These are phyloP conservation scores for Leptomonas pyrrhocoris DNA, from an alignment of 208 protist genomes.

Conservation along the genomic window DNA sequence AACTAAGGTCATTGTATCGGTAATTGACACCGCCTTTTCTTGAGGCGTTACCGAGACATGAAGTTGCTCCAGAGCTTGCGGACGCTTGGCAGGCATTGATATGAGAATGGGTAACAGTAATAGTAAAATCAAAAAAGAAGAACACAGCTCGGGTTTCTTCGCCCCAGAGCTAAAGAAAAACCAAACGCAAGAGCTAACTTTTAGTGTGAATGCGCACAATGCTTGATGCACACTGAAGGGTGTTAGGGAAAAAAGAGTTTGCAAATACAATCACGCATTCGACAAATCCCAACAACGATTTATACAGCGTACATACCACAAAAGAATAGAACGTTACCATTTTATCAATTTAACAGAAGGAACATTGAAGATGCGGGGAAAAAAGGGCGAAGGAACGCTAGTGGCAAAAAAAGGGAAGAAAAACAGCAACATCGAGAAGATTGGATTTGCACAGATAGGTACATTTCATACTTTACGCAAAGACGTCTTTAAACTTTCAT, in stretches of 20 bases:
- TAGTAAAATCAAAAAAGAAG: slow-evolving; percentile 10
- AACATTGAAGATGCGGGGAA: no score
- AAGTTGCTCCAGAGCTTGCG: slow-evolving; percentile 63
- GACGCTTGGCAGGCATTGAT: slow-evolving; percentile 83
- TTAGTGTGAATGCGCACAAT: slow-evolving; percentile 3
- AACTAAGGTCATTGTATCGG: slow-evolving; percentile 89
- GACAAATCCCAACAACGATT: no score
- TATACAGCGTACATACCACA: no score
- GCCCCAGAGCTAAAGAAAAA: slow-evolving; percentile 16
- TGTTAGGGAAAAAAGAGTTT: neutral
- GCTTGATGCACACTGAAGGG: slow-evolving; percentile 15
- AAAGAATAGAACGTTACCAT: no score
- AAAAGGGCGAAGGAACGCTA: no score
- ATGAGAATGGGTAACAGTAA: neutral
- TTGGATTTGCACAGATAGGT: no score
- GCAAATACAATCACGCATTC: no score
- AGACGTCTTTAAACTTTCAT: no score
- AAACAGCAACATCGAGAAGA: no score
- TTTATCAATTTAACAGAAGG: no score
- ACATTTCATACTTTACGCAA: no score
- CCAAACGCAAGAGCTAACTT: slow-evolving; percentile 10
- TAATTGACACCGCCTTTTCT: slow-evolving; percentile 86
- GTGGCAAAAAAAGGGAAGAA: no score
- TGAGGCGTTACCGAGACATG: slow-evolving; percentile 59
- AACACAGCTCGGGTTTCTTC: neutral